Conservation (phyloP, 768 basidiomycete genomes). For the Tephrocybe sp. region DNA sequence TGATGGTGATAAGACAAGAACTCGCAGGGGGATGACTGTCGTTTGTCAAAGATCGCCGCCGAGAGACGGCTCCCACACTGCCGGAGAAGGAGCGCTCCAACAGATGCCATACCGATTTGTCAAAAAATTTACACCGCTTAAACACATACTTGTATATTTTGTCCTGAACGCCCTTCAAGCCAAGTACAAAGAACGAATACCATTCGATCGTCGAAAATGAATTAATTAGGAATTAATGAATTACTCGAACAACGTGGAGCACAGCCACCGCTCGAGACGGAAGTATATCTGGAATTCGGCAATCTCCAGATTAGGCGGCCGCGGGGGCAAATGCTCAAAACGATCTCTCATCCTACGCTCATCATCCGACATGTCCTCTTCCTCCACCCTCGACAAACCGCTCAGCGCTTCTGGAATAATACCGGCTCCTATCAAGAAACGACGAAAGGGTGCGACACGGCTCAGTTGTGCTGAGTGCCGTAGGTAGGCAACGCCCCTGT, state of each 20-base stretch:
- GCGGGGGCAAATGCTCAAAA: constrained; percentile 1
- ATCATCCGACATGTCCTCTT: constrained; percentile 36
- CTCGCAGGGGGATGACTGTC: background rate
- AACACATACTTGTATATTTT: too few relatives aligned
- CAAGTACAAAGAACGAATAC: too few relatives aligned
- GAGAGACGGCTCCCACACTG: constrained; percentile 4
- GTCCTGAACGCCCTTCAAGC: too few relatives aligned
- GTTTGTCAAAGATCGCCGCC: constrained; percentile 6
- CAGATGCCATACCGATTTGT: constrained; percentile 10
- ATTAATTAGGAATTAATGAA: background rate
- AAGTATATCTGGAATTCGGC: constrained; percentile 19
- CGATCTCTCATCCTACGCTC: constrained; percentile 21
- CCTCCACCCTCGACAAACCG: constrained; percentile 30
- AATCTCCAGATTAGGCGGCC: constrained; percentile 14
- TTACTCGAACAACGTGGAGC: background rate
- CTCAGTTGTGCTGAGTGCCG: constrained; percentile 82
- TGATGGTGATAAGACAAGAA: background rate
- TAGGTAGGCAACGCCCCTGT: constrained; percentile 41
- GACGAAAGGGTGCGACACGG: constrained; percentile 71
- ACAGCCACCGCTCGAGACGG: constrained; percentile 19
- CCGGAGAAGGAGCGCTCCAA: constrained; percentile 4
- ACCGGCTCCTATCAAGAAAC: constrained; percentile 48
- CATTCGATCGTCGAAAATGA: background rate
- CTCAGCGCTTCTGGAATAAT: constrained; percentile 19
- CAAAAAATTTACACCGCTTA: constrained; percentile 7